Evolutionary conservation across 2,329 filamentous ascomycete genomes (phyloP).

Genomic region (Emydomyces testavorans): DNA sequence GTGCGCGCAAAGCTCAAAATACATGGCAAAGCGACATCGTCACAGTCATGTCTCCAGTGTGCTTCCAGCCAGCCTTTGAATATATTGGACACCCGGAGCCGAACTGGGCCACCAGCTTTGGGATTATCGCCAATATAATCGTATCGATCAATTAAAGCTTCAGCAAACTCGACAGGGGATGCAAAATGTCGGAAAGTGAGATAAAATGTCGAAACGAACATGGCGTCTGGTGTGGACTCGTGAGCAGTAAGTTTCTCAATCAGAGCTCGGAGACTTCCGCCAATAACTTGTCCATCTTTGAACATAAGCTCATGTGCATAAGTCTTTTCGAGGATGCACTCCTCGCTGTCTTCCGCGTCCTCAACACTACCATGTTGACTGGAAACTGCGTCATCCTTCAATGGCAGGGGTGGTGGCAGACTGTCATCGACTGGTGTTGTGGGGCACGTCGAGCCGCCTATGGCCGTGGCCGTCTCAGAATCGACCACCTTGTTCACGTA

Average conservation of each 20-base stretch:
- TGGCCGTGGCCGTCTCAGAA: conserved; percentile 76
- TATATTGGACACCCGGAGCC: conserved; percentile 84
- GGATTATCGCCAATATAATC: conserved; percentile 76
- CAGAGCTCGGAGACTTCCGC: conserved; percentile 76
- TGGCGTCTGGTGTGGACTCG: conserved; percentile 79
- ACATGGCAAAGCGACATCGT: conserved; percentile 60
- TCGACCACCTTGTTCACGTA: conserved; percentile 61
- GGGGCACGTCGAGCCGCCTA: conserved; percentile 25
- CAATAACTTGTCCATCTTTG: conserved; percentile 88
- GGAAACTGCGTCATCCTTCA: conserved; percentile 56
- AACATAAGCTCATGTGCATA: conserved; percentile 88
- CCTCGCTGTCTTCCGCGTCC: conserved; percentile 71
- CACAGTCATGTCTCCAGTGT: conserved; percentile 78
- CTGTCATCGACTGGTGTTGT: conserved; percentile 33
- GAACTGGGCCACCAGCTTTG: conserved; percentile 64
- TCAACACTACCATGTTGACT: conserved; percentile 50
- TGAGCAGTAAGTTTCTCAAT: conserved; percentile 92
- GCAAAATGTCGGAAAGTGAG: conserved; percentile 92
- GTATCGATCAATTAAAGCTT: conserved; percentile 78
- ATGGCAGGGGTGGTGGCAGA: conserved; percentile 46
- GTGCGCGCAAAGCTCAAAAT: conserved; percentile 71
- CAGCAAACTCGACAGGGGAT: conserved; percentile 64
- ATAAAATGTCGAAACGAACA: conserved; percentile 90
- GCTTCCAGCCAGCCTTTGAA: conserved; percentile 97
- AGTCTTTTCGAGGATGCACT: conserved; percentile 77